Evolutionary conservation across 805 yeast genomes (phyloP).

Genomic region (Candida railenensis): DNA sequence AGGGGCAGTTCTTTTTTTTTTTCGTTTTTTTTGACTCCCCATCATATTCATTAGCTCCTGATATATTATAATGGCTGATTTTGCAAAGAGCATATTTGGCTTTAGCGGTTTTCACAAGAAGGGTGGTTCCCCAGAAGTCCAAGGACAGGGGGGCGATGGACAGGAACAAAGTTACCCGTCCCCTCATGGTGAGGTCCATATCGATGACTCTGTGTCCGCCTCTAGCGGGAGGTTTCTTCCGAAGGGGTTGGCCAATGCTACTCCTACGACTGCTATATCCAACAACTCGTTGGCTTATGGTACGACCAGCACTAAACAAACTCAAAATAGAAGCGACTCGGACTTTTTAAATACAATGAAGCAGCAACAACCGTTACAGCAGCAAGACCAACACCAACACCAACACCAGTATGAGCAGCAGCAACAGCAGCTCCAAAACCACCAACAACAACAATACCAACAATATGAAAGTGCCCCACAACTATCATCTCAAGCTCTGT

Average conservation of each 20-base stretch:
- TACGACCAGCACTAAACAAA: constrained; percentile 43
- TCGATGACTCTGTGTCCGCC: constrained; percentile 7
- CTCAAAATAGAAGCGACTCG: constrained; percentile 13
- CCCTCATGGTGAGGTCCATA: constrained; percentile 4
- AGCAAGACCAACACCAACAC: constrained; percentile 13
- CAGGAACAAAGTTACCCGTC: not conserved
- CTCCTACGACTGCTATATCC: constrained; percentile 70
- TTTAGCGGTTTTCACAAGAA: constrained; percentile 35
- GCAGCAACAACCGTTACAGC: constrained; percentile 1
- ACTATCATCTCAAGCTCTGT: not conserved
- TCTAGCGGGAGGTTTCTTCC: constrained; percentile 23
- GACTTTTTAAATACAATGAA: not conserved
- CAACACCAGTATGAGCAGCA: constrained; percentile 8
- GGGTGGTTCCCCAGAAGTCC: constrained; percentile 13
- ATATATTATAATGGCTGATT: constrained; percentile 35
- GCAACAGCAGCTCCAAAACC: constrained; percentile 9
- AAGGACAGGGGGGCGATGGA: not conserved
- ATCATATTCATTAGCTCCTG: not conserved
- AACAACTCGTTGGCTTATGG: constrained; percentile 66
- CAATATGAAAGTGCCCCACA: not conserved
- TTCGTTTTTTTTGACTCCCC: not conserved
- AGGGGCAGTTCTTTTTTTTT: too few species aligned
- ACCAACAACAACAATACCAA: constrained; percentile 4
- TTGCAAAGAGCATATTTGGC: constrained; percentile 45
- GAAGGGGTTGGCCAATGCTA: constrained; percentile 34